Base-by-base conservation (phyloP, 176 grass and related monocot species). In the Eragrostis curvula region DNA sequence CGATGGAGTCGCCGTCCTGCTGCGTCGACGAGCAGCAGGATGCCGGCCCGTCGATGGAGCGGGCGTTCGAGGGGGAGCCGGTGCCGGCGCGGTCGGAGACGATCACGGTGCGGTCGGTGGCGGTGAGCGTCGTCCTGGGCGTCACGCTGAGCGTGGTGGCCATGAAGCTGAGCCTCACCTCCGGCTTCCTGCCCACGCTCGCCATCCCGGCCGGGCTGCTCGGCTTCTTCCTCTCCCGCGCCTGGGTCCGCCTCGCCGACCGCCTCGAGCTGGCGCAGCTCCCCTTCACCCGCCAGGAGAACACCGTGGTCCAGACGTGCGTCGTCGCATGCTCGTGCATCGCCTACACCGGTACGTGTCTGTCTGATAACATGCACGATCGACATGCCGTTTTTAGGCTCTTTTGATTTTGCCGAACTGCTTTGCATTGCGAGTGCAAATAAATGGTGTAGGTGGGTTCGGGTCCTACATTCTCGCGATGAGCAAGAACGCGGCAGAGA, bases 221-320 rank as follows among this genome's bases (percentile, higher is more conserved):
- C 1, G 85, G 82, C 39, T 85, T 90, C 82, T 93, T 85, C 91
- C 50, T 88, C 29, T 52, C 89, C 11, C 86, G 71, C 39, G 1
- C 53, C 12, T 93, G 91, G 91, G 82, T 66, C 21, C 83, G 69
- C 68, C 36, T 79, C 21, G 14, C 88, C 52, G 14, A 76, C 44
- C 29, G 85, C 44, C 60, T 55, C 61, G 91, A 79, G 18, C 21
- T 25, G 36, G 47, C 75, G 66, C 75, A 85, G 66, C 41, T 85
- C 25, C 65, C 69, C 24, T 97, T 97, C 82, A 97, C 94, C 0
- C 72, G 91, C 9, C 94, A 95, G 82, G 96, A 98, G 90, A 98
- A 98, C 85, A 95, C 92, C 49, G 90, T 98, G 55, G 93, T 93
- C 59, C 96, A 95, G 88, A 91, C 96, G 2, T 98, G 92, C 87